Percentiles rank a stretch among this genome's conserved stretches.
Evolutionary conservation across 2,329 filamentous ascomycete genomes (phyloP).

Genomic region (Cladosporium sphaerospermum): DNA sequence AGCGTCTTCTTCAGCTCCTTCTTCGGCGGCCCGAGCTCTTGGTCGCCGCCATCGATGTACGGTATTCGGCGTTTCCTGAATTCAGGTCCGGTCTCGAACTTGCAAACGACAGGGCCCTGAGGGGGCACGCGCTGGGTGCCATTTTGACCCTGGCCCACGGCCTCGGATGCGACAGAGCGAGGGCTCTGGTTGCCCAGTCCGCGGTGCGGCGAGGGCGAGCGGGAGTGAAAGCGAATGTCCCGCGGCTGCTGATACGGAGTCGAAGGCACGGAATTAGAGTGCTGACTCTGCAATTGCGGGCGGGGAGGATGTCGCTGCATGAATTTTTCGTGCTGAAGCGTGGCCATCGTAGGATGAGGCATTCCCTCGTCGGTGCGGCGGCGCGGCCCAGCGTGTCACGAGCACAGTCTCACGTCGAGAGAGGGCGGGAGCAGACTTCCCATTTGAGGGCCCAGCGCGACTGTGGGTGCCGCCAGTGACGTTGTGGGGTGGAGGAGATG

Average conservation of each 20-base stretch:
- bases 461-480: constrained; percentile 12
- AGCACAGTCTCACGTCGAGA: constrained; percentile 22
- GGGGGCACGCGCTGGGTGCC: constrained; percentile 47
- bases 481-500: constrained; percentile 6
- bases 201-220: constrained; percentile 71
- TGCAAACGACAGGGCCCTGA: constrained; percentile 54
- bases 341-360: constrained; percentile 8
- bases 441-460: constrained; percentile 18
- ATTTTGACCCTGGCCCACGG: constrained; percentile 61
- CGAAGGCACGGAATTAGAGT: constrained; percentile 87
- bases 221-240: constrained; percentile 72
- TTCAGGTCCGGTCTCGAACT: constrained; percentile 80
- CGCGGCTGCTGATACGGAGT: constrained; percentile 86
- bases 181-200: constrained; percentile 74
- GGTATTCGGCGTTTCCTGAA: constrained; percentile 81
- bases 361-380: constrained; percentile 2
- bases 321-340: constrained; percentile 18
- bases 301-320: constrained; percentile 19
- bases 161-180: constrained; percentile 83
- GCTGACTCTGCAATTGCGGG: constrained; percentile 39
- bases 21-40: constrained; percentile 64
- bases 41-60: constrained; percentile 73
- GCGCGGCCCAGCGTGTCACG: constrained; percentile 22
- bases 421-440: constrained; percentile 19
- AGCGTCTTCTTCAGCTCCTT: constrained; percentile 65